Conservation (phyloP, 371 early-diverging fungal genomes). For the Syncephalastrum sp. region DNA sequence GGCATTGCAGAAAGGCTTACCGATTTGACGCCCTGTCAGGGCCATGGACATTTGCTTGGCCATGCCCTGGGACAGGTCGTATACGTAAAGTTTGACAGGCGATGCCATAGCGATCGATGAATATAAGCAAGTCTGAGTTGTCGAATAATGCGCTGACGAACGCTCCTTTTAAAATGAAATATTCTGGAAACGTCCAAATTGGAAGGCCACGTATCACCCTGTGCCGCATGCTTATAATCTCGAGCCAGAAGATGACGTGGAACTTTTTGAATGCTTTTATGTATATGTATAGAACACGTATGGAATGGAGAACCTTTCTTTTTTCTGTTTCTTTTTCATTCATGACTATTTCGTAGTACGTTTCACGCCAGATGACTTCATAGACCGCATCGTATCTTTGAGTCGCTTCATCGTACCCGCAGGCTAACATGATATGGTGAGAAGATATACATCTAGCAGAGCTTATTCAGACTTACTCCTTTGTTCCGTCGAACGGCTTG, state of each 20-base stretch:
- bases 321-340: too few species aligned
- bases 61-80: constrained; percentile 79
- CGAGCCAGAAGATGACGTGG: too few species aligned
- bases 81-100: constrained; percentile 68
- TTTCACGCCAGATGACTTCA: constrained; percentile 5
- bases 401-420: constrained; percentile 11
- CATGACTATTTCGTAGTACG: too few species aligned
- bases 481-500: constrained; percentile 28
- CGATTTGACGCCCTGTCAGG: constrained; percentile 69
- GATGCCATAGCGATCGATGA: too few species aligned
- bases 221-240: neutral
- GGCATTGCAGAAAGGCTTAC: constrained; percentile 21
- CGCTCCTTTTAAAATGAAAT: neutral
- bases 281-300: too few species aligned
- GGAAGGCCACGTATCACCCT: neutral
- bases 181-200: neutral
- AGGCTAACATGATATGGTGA: neutral
- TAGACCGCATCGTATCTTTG: constrained; percentile 13
- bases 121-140: constrained; percentile 22
- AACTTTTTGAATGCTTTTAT: too few species aligned
- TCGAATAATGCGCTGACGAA: neutral
- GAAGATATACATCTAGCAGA: neutral
- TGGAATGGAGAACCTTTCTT: too few species aligned
- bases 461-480: constrained; percentile 7
- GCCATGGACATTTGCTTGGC: constrained; percentile 63